Conservation (phyloP, 805 yeast species). For the Hanseniaspora jakobsenii region DNA sequence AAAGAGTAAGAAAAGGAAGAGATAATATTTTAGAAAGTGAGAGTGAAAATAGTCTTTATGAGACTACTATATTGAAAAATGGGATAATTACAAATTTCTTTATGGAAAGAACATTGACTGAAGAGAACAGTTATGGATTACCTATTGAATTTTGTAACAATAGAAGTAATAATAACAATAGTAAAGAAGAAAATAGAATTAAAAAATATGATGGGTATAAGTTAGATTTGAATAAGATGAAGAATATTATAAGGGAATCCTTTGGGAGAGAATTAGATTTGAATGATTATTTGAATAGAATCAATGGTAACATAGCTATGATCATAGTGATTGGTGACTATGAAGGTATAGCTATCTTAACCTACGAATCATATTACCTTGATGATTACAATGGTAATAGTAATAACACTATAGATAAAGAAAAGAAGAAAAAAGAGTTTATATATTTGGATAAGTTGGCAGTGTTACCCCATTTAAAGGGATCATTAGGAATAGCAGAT, state of each 20-base stretch:
- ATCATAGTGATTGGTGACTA: constrained; percentile 83
- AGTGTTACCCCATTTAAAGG: constrained; percentile 70
- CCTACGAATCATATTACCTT: constrained; percentile 61
- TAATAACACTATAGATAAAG: too few relatives aligned
- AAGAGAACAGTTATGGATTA: constrained; percentile 23
- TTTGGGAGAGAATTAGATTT: constrained; percentile 59
- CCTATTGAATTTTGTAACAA: constrained; percentile 20
- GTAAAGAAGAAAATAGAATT: too few relatives aligned
- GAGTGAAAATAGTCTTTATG: constrained; percentile 21
- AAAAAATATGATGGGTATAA: constrained; percentile 12
- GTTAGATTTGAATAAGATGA: constrained; percentile 47
- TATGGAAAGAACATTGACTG: constrained; percentile 19
- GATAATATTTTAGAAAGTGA: constrained; percentile 15
- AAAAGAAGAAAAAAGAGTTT: constrained; percentile 32
- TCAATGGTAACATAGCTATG: constrained; percentile 57
- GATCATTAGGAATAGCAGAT: constrained; percentile 88
- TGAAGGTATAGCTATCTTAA: constrained; percentile 87
- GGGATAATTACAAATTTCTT: constrained; percentile 41
- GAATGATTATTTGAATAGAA: constrained; percentile 53
- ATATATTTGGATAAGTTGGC: constrained; percentile 93
- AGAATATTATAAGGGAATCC: constrained; percentile 60
- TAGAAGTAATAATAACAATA: too few relatives aligned
- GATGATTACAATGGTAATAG: constrained; percentile 23
- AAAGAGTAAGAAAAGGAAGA: constrained; percentile 7
- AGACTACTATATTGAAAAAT: constrained; percentile 64